Percentiles rank a stretch among this genome's conserved stretches.
These are phyloP conservation scores for Eucalyptus grandis DNA, from an alignment of 345 rosid genomes.

Conservation along the genomic window DNA sequence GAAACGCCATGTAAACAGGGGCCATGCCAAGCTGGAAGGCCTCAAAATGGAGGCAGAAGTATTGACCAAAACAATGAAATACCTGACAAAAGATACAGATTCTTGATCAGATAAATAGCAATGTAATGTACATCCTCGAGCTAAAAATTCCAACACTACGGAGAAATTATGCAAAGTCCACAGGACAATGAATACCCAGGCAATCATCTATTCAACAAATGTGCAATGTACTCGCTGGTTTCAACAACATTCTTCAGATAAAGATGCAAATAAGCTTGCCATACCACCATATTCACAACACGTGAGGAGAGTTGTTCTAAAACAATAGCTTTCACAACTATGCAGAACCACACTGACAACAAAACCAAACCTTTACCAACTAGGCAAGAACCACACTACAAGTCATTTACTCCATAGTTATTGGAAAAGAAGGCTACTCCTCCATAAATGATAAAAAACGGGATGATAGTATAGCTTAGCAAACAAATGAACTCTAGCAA, in stretches of 20 bases:
- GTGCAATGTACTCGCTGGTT: not conserved
- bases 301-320: not conserved
- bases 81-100: conserved; percentile 24
- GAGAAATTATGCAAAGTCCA: not conserved
- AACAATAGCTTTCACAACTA: not conserved
- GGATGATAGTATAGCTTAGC: not conserved
- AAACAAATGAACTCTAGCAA: not conserved
- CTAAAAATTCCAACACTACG: not conserved
- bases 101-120: not conserved
- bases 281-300: not conserved
- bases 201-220: not conserved
- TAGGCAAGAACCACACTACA: not conserved
- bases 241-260: not conserved
- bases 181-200: not conserved
- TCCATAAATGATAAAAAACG: not conserved
- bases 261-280: not conserved
- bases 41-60: conserved; percentile 94
- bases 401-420: not conserved
- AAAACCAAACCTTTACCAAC: not conserved
- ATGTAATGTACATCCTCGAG: not conserved
- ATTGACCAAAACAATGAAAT: conserved; percentile 91
- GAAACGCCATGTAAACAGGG: conserved; percentile 98
- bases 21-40: conserved; percentile 98
- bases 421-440: not conserved
- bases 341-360: not conserved